Conservation (phyloP, 495 filamentous ascomycete genomes). For the Hyphodiscus hymeniophilus region DNA sequence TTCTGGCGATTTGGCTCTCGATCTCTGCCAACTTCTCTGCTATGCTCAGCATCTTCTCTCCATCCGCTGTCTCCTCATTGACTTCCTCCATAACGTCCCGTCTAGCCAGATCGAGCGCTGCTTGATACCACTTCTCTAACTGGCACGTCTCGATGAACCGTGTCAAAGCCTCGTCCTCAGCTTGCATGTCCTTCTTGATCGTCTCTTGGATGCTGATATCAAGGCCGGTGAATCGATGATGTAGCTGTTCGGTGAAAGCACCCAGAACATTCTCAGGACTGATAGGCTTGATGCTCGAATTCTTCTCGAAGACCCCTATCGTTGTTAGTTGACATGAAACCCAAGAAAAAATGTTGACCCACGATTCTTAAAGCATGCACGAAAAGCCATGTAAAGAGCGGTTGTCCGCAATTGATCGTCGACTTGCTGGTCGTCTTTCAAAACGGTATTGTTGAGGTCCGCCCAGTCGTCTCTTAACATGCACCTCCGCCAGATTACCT, state of each 20-base stretch:
- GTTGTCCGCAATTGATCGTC: constrained; percentile 27
- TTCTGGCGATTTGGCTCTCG: constrained; percentile 16
- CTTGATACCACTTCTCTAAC: constrained; percentile 45
- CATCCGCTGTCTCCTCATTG: constrained; percentile 15
- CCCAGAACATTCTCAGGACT: constrained; percentile 31
- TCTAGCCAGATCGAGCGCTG: constrained; percentile 27
- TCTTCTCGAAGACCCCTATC: constrained; percentile 20
- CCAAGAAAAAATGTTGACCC: constrained; percentile 14
- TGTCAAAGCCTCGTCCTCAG: constrained; percentile 36
- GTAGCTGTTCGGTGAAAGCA: constrained; percentile 30
- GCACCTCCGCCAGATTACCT: constrained; percentile 61
- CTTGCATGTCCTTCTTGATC: constrained; percentile 34
- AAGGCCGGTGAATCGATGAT: constrained; percentile 30
- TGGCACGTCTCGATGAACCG: constrained; percentile 36
- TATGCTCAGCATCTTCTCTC: constrained; percentile 5
- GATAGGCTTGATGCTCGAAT: constrained; percentile 13
- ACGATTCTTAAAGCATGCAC: constrained; percentile 23
- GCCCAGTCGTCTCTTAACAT: constrained; percentile 58
- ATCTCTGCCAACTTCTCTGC: constrained; percentile 10
- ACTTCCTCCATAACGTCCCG: constrained; percentile 13
- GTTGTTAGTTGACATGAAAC: constrained; percentile 5
- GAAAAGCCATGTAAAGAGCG: constrained; percentile 30
- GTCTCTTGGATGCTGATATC: constrained; percentile 30
- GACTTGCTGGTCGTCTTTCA: constrained; percentile 32
- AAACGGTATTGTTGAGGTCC: constrained; percentile 35